A percentile compares a stretch with the other conserved stretches of the same genome.
Evolutionary conservation across 331 rosid species (phyloP).

Genomic region (Rhamnella rubrinervis): DNA sequence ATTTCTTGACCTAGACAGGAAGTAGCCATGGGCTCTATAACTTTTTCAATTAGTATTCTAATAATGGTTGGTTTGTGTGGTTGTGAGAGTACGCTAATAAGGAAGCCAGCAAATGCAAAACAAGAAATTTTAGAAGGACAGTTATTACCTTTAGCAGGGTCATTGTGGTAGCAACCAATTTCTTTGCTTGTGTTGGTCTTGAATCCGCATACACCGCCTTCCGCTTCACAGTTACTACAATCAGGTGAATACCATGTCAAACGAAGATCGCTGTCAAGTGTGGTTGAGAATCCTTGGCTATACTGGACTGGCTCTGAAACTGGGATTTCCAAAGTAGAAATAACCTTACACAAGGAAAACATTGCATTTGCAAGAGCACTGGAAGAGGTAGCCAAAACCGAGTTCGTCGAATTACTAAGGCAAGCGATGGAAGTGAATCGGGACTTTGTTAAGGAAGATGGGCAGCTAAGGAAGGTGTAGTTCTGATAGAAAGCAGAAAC

Average conservation of each 20-base stretch:
- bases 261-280: slow-evolving; percentile 40
- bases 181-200: slow-evolving; percentile 33
- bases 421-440: slow-evolving; percentile 49
- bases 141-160: slow-evolving; percentile 44
- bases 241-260: slow-evolving; percentile 62
- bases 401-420: slow-evolving; percentile 61
- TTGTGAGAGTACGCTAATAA: neutral
- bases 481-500: slow-evolving; percentile 28
- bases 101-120: neutral
- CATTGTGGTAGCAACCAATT: slow-evolving; percentile 34
- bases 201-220: slow-evolving; percentile 47
- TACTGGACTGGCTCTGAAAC: slow-evolving; percentile 24
- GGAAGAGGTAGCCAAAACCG: slow-evolving; percentile 54
- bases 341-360: slow-evolving; percentile 38
- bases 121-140: slow-evolving; percentile 8
- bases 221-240: slow-evolving; percentile 59
- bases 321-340: slow-evolving; percentile 36
- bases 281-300: slow-evolving; percentile 22
- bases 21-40: neutral
- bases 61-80: neutral
- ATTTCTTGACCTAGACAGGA: slow-evolving; percentile 1
- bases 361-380: slow-evolving; percentile 22
- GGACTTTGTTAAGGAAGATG: slow-evolving; percentile 32
- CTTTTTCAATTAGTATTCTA: slow-evolving; percentile 1
- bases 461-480: slow-evolving; percentile 64